Evolutionary conservation across 805 yeast genomes (phyloP), one percentile per base, ranked within the genome.

Genomic region (Kazachstania bromeliacearum): DNA sequence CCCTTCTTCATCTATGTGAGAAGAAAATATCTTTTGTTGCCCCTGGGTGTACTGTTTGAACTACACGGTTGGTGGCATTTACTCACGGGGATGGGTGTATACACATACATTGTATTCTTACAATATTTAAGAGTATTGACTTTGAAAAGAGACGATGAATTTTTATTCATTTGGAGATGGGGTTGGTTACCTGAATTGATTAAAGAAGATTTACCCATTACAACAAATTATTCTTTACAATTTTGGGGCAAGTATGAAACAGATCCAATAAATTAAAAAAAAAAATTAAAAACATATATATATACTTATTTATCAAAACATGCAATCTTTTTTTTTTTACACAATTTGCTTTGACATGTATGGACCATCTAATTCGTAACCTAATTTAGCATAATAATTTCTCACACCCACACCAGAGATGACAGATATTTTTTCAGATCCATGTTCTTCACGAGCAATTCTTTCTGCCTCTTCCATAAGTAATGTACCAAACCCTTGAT

Each of bases 1-100:
- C 46, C 63, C 12, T 56, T 58, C 17, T 77, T 84, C 59, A 69
- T 77, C 27, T 41, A 59, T 5, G 51, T 73, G 12, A 71, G 96
- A 57, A 71, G 92, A 40, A 46, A 62, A 4, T 57, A 77, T 10
- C 94, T 96, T 3, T 70, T 81, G 63, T 33, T 56, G 34, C 96
- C 96, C 2, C 71, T 79, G 36, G 97, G 97, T 2, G 71, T 85
- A 42, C 45, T 89, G 3, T 65, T 89, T 24, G 97, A 89, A 59
- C 81, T 94, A 20, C 97, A 89, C 52, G 95, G 94, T 17, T 89
- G 96, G 96, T 89, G 97, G 97, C 97, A 89, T 55, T 63, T 83
- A 8, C 68, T 83, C 44, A 83, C 92, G 0, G 94, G 95, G 0
- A 64, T 77, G 15, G 95, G 96, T 2, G 92, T 89, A 8, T 89